Evolutionary conservation across 164 flowering plant genomes (phyloP).

Genomic region (Magnolia sinica): DNA sequence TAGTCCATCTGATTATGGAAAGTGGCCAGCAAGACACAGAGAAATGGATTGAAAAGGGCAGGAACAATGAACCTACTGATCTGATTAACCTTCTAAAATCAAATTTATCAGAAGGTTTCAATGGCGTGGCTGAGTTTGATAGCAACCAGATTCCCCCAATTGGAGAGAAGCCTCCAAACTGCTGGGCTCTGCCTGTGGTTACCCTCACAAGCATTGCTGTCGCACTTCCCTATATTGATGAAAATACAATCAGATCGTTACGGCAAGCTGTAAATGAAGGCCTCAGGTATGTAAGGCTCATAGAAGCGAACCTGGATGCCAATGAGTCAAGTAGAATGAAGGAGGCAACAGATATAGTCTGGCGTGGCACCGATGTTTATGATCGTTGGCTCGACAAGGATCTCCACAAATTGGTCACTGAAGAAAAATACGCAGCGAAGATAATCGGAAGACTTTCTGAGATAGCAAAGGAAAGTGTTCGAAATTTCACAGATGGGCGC

Average conservation of each 20-base stretch:
- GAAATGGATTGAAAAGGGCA: conserved; percentile 33
- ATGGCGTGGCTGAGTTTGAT: conserved; percentile 45
- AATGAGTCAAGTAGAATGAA: conserved; percentile 24
- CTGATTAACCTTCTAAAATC: conserved; percentile 35
- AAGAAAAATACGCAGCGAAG: conserved; percentile 30
- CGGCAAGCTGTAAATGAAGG: conserved; percentile 37
- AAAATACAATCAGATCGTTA: conserved; percentile 12
- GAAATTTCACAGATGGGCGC: conserved; percentile 21
- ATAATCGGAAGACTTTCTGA: conserved; percentile 33
- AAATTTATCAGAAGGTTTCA: conserved; percentile 23
- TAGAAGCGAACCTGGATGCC: conserved; percentile 35
- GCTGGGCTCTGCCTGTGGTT: conserved; percentile 65
- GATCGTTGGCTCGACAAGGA: conserved; percentile 49
- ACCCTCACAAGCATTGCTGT: conserved; percentile 56
- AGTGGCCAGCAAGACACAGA: conserved; percentile 32
- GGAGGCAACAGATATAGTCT: conserved; percentile 51
- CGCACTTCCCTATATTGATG: conserved; percentile 40
- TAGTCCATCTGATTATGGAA: conserved; percentile 36
- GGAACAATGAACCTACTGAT: conserved; percentile 37
- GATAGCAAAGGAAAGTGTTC: conserved; percentile 24
- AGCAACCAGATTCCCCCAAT: conserved; percentile 34
- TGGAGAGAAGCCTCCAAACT: conserved; percentile 42
- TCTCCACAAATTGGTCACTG: conserved; percentile 34
- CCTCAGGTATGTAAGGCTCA: conserved; percentile 30
- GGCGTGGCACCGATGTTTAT: conserved; percentile 50